phyloP scores from a whole-genome alignment of 306 rosid species.

The Pachyrhizus erosus region DNA sequence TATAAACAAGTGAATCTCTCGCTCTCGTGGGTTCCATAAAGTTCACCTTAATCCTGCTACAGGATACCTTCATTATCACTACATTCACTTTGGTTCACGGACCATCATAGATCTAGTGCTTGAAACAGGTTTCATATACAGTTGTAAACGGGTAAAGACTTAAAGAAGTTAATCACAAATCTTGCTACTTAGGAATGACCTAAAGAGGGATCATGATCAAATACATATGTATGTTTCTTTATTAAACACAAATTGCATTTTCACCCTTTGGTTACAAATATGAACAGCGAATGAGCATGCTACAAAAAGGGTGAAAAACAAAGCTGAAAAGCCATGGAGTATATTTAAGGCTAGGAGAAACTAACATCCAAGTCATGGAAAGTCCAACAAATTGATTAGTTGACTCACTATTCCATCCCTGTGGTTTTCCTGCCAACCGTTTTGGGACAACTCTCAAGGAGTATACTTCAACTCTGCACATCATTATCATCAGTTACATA shows the following conservation, averaged over 20 bases:
- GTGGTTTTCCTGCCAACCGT: conserved; percentile 65
- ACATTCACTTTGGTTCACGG: conserved; percentile 1
- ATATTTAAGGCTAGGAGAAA: conserved; percentile 23
- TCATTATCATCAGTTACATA: neutral
- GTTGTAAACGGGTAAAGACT: neutral
- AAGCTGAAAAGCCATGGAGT: neutral
- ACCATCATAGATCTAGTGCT: neutral
- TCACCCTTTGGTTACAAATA: conserved; percentile 15
- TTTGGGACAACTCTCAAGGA: conserved; percentile 71
- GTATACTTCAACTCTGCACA: conserved; percentile 72
- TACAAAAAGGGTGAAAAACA: neutral
- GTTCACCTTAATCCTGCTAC: neutral
- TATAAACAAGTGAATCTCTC: conserved; percentile 4
- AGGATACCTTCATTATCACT: neutral
- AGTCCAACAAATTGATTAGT: conserved; percentile 41
- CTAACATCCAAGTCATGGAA: conserved; percentile 37
- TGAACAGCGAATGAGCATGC: neutral
- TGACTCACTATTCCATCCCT: conserved; percentile 85
- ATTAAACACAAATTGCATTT: conserved; percentile 11
- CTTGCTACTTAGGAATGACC: conserved; percentile 27
- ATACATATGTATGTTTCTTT: neutral
- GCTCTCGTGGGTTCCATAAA: conserved; percentile 5
- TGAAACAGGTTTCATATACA: neutral
- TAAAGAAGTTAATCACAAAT: conserved; percentile 11
- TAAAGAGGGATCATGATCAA: neutral